A percentile compares a stretch with the other conserved stretches of the same genome.
These are phyloP conservation scores for Vanilla planifolia DNA, from an alignment of 106 monocot genomes.

Conservation along the genomic window DNA sequence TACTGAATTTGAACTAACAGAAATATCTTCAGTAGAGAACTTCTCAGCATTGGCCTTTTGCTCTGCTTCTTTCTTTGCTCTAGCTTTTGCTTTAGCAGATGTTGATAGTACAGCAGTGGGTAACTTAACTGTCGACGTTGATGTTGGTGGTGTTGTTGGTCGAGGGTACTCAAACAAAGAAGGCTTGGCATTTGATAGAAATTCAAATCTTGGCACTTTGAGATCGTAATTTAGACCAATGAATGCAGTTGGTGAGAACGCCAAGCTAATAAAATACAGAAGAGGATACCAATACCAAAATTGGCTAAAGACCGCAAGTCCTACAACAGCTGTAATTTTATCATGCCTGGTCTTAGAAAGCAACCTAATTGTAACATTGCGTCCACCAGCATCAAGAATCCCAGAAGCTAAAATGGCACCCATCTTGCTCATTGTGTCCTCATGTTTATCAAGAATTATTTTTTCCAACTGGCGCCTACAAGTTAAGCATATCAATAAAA, in stretches of 20 bases:
- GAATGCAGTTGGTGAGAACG: conserved; percentile 93
- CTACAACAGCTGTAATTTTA: conserved; percentile 86
- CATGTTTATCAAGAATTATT: conserved; percentile 96
- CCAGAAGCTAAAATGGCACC: conserved; percentile 97
- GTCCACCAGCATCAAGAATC: conserved; percentile 97
- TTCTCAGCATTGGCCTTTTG: conserved; percentile 56
- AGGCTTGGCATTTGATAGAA: conserved; percentile 88
- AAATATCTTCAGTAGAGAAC: conserved; percentile 26
- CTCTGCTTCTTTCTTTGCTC: conserved; percentile 93
- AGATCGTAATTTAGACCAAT: conserved; percentile 94
- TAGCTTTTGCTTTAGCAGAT: conserved; percentile 81
- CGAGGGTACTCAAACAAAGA: conserved; percentile 95
- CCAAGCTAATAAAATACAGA: conserved; percentile 84
- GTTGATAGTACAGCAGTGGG: conserved; percentile 93
- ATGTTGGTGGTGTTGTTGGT: conserved; percentile 54
- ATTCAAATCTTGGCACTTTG: conserved; percentile 96
- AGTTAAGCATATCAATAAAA: background rate
- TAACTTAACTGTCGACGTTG: conserved; percentile 64
- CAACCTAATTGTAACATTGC: conserved; percentile 89
- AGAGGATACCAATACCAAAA: conserved; percentile 99
- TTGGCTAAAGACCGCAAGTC: conserved; percentile 97
- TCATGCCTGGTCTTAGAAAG: conserved; percentile 92
- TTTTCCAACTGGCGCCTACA: conserved; percentile 90
- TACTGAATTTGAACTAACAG: conserved; percentile 31
- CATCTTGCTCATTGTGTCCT: conserved; percentile 99